Conservation (phyloP, 78 protist genomes). For the Isochrysis galbana region DNA sequence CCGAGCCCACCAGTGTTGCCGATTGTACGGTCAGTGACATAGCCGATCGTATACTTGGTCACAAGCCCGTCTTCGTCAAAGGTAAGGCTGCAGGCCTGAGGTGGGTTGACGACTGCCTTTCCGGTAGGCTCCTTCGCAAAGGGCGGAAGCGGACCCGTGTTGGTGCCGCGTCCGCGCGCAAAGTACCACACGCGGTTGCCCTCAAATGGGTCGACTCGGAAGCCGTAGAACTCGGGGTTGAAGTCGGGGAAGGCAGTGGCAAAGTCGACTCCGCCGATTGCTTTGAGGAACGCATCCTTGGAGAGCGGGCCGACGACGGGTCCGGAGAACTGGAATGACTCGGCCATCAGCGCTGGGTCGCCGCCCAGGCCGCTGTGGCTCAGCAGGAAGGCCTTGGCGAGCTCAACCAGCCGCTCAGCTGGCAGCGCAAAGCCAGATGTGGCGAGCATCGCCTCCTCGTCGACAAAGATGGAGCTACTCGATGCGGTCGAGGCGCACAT, state of each 20-base stretch:
- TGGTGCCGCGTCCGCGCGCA: background rate
- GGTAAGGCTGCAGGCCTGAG: background rate
- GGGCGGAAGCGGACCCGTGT: background rate
- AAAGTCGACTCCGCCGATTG: background rate
- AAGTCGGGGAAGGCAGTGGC: background rate
- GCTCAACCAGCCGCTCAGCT: background rate
- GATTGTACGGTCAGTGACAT: background rate
- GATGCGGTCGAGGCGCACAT: background rate
- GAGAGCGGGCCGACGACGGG: conserved; percentile 22
- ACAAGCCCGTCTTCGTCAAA: background rate
- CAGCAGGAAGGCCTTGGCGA: background rate
- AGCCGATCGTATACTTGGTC: background rate
- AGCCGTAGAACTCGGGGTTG: background rate
- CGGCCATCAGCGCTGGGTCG: background rate
- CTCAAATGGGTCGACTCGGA: conserved; percentile 12
- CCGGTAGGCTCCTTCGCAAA: background rate
- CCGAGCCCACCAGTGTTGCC: conserved; percentile 40
- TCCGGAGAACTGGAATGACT: background rate
- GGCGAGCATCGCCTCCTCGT: background rate
- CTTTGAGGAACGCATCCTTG: background rate
- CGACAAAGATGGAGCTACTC: background rate
- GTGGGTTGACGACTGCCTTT: background rate
- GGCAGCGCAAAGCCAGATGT: background rate
- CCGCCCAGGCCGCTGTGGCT: background rate
- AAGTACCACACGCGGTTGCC: background rate